Evolutionary conservation across 2,329 filamentous ascomycete species (phyloP), one percentile per base, ranked within the genome.

Genomic region (Ustilaginoidea virens): DNA sequence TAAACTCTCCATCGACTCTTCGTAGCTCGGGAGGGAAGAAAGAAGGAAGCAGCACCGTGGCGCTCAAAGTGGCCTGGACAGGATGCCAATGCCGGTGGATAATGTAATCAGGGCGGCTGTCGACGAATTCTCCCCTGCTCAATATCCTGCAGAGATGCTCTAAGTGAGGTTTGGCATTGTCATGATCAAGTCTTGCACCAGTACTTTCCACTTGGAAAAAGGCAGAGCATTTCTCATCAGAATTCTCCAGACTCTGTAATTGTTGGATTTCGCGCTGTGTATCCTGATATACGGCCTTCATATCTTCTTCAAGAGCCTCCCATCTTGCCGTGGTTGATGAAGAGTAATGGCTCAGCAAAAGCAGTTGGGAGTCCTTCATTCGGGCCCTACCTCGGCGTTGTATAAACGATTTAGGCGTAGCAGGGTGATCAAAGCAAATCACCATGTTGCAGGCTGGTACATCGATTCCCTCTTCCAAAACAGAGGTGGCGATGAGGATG

Each of bases 71-170:
- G 1, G 43, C 43, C 1, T 31, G 35, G 4, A 32, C 35, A 22
- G 52, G 11, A 2, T 48, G 41, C 5, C 47, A 35, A 12, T 52
- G 41, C n/a, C 58, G 45, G 4, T 58, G 46, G 19, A 72, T 58
- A 10, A 70, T 57, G 42, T 85, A 92, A 27, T 79, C 69, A 1
- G 86, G 83, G 2, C 66, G 58, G 12, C 56, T 55, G 38, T 85
- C 70, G 5, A 74, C 60, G 43, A 74, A 81, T 16, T 69, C 64
- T 1, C 57, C 58, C 0, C 55, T 54, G 0, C 68, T 62, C 1
- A 85, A 48, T 1, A 65, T 62, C 0, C 60, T 56, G 48, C 86
- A 94, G 40, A 94, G 92, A 49, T 92, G 82, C 26, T 80, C 61
- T 2, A 96, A 62, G 47, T 90, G 83, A n/a, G 62, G 52, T 27